These are phyloP conservation scores for Cytospora piceicola DNA, from an alignment of 2,329 filamentous ascomycete species.

Conservation along the genomic window DNA sequence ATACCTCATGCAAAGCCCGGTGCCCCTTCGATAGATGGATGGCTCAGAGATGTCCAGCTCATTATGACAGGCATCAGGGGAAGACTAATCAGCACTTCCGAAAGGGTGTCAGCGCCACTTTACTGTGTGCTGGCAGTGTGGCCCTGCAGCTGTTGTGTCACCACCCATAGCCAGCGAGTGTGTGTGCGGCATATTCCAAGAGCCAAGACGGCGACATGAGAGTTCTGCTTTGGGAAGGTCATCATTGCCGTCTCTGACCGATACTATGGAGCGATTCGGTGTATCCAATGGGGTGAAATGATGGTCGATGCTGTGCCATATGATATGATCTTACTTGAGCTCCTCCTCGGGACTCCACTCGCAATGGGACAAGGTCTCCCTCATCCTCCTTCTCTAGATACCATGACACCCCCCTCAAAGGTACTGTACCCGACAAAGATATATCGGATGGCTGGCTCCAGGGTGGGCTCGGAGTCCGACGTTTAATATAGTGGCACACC, in stretches of 20 bases:
- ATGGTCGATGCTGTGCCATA: no score
- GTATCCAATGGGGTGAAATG: background rate
- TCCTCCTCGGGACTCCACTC: no score
- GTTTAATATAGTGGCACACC: no score
- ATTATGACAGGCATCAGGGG: background rate
- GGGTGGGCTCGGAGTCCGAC: no score
- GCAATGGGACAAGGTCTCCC: no score
- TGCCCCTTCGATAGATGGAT: background rate
- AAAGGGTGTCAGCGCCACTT: background rate
- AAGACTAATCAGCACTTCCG: background rate
- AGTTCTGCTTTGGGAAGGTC: background rate
- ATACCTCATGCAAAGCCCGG: background rate
- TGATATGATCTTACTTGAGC: no score
- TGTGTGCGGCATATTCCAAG: background rate
- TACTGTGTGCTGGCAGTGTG: background rate
- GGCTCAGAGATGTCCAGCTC: background rate
- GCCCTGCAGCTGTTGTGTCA: constrained; percentile 1
- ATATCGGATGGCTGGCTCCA: no score
- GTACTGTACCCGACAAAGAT: no score
- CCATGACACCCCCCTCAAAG: no score
- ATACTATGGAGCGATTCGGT: background rate
- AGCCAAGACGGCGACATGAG: background rate
- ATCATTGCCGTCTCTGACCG: no score
- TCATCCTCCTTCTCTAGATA: no score
- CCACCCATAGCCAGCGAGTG: background rate